Percentiles rank a stretch among this genome's conserved stretches.
Conservation (phyloP, 2,329 filamentous ascomycete genomes). For the Colletotrichum melonis region DNA sequence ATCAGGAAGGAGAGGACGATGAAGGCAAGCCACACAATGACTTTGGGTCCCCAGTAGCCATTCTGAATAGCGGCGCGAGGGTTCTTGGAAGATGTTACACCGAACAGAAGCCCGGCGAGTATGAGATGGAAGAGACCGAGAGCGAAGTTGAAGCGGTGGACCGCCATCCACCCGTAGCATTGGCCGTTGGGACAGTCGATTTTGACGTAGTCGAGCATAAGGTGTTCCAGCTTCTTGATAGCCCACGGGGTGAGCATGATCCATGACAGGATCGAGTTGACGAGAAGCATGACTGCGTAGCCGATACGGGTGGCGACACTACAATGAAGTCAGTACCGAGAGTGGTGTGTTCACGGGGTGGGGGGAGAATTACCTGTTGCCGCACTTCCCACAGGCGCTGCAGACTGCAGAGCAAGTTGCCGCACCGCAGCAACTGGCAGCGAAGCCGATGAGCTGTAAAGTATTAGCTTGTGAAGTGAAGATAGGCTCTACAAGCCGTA, state of each 20-base stretch:
- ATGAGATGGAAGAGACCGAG: conserved; percentile 94
- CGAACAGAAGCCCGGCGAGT: conserved; percentile 85
- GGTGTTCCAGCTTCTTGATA: conserved; percentile 91
- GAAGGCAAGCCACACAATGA: conserved; percentile 87
- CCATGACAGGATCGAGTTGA: conserved; percentile 98
- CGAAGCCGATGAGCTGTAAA: conserved; percentile 77
- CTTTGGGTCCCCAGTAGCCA: conserved; percentile 98
- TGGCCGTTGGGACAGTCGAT: conserved; percentile 91
- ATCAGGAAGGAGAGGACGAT: conserved; percentile 96
- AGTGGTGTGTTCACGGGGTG: not conserved
- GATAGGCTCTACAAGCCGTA: not conserved
- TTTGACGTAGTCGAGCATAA: conserved; percentile 95
- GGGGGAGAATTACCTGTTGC: conserved; percentile 78
- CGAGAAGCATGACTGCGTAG: conserved; percentile 91
- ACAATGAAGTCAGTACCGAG: conserved; percentile 33
- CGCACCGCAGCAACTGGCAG: conserved; percentile 93
- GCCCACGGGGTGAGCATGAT: conserved; percentile 99
- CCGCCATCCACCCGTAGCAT: conserved; percentile 95
- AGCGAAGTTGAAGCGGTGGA: conserved; percentile 97
- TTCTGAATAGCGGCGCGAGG: conserved; percentile 92
- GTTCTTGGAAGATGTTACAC: conserved; percentile 88
- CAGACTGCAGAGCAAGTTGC: conserved; percentile 97
- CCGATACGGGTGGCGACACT: conserved; percentile 97
- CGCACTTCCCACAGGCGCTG: conserved; percentile 95
- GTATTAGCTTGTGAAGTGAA: not conserved